These are phyloP conservation scores for Trypanosoma platydactyli DNA, from an alignment of 208 protist genomes.

Conservation along the genomic window DNA sequence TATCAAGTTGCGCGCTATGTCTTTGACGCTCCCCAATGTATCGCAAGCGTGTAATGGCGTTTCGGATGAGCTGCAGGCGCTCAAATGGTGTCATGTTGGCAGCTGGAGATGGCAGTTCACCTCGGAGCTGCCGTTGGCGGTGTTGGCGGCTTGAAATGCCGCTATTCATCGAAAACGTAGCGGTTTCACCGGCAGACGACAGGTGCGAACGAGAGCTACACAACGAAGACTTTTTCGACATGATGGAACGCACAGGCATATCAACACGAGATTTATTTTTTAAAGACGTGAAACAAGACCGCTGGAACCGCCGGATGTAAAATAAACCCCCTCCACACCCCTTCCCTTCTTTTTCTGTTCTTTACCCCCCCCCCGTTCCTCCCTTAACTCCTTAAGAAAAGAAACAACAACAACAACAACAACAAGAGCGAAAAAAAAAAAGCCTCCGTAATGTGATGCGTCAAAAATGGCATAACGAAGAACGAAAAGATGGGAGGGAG, in stretches of 20 bases:
- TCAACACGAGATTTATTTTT: not conserved
- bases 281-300: not conserved
- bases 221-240: conserved; percentile 66
- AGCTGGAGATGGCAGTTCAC: conserved; percentile 48
- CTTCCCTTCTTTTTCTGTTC: not conserved
- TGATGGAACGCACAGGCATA: not conserved
- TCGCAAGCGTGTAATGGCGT: conserved; percentile 70
- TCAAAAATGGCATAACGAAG: conserved; percentile 6
- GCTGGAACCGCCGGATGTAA: not conserved
- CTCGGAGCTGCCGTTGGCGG: conserved; percentile 21
- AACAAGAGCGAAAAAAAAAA: conserved; percentile 8
- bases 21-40: conserved; percentile 74
- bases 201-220: conserved; percentile 50
- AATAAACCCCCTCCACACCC: not conserved
- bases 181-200: conserved; percentile 60
- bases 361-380: not conserved
- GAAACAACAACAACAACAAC: conserved; percentile 4
- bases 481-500: not conserved
- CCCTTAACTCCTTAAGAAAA: not conserved
- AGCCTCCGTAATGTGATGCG: no score
- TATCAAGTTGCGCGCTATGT: conserved; percentile 67
- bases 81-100: conserved; percentile 69
- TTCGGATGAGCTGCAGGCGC: conserved; percentile 72
- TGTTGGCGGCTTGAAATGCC: conserved; percentile 42
- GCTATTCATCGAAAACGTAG: conserved; percentile 41